Base-by-base conservation (phyloP, 257 asterid species). In the Galeopsis tetrahit region DNA sequence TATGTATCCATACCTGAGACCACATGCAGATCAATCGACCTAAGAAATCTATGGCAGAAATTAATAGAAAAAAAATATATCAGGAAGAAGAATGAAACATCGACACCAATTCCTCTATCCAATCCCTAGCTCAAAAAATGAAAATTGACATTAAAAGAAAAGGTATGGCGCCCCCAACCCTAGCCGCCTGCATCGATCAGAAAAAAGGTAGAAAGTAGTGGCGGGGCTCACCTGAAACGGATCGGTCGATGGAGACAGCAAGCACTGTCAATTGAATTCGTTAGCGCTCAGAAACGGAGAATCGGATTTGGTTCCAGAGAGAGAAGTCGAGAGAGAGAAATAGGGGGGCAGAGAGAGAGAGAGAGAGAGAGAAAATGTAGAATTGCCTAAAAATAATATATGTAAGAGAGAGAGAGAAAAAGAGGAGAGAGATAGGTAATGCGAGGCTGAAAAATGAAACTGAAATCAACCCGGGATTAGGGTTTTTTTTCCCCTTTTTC, bases 401-500 rank as follows among this genome's bases (percentile, higher is more conserved):
- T 21, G 28, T 21, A 21, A 21, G 28, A 21, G 28, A 21, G 28
- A 21, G 28, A 21, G 28, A 21, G 28, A 21, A 1, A 21, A 21
- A 21, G 28, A 21, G 17, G 77, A 46, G 79, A 36, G 74, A 68
- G 81, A 74, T 70, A 68, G 73, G 80, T 10, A 77, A 81, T 77
- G 66, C 86, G 72, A 77, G 85, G 86, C 85, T 81, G 81, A 75
- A 77, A 79, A 74, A 66, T 53, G 77, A 81, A 79, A 76, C 80
- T 67, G 80, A 78, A 21, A 73, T 74, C 64, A 77, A 78, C 62
- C 79, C 82, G 81, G 78, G 78, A 85, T 79, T 82, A 82, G 85
- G 84, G 84, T 78, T 82, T 79, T 75, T 73, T 76, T 42, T 13
- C 34, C 48, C 10, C 4, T 38, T 58, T 64, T 31, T 8, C 7